A percentile compares a stretch with the other conserved stretches of the same genome.
These are phyloP conservation scores for Penicillium turbatum DNA, from an alignment of 495 filamentous ascomycete species.

Conservation along the genomic window DNA sequence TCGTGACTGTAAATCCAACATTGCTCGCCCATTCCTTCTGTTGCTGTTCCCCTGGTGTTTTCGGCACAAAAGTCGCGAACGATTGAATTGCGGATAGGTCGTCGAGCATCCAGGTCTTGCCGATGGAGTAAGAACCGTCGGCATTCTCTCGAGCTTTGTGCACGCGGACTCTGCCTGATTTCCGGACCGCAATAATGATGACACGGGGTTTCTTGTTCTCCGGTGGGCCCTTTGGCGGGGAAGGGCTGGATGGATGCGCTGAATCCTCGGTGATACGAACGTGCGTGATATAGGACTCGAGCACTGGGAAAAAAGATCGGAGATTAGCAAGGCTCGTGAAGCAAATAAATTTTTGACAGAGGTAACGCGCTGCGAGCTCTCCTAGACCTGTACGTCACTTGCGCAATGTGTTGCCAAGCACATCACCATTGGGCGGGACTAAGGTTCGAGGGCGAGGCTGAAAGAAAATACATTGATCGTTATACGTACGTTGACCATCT, in stretches of 20 bases:
- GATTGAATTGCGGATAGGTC: constrained; percentile 79
- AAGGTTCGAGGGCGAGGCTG: neutral
- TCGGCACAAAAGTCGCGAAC: constrained; percentile 53
- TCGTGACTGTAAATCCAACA: constrained; percentile 80
- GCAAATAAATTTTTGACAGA: neutral
- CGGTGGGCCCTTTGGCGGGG: constrained; percentile 64
- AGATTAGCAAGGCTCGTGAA: constrained; percentile 11
- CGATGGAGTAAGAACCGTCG: constrained; percentile 92
- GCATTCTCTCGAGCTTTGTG: constrained; percentile 95
- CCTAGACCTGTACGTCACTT: neutral
- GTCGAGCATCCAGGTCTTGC: constrained; percentile 95
- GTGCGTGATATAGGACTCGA: constrained; percentile 97
- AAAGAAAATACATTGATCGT: constrained; percentile 13
- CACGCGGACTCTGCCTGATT: constrained; percentile 86
- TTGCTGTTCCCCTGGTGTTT: constrained; percentile 55
- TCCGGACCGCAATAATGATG: constrained; percentile 87
- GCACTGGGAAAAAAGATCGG: constrained; percentile 46
- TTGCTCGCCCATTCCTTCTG: constrained; percentile 72
- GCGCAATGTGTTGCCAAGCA: constrained; percentile 8
- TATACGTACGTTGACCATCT: constrained; percentile 67
- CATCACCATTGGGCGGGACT: constrained; percentile 2
- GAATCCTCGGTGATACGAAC: constrained; percentile 84
- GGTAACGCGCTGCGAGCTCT: neutral
- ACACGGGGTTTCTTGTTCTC: constrained; percentile 82
- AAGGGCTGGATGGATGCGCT: constrained; percentile 75